Evolutionary conservation across 139 green algal species (phyloP), one percentile per base, ranked within the genome.

Genomic region (Chlorella sp.): DNA sequence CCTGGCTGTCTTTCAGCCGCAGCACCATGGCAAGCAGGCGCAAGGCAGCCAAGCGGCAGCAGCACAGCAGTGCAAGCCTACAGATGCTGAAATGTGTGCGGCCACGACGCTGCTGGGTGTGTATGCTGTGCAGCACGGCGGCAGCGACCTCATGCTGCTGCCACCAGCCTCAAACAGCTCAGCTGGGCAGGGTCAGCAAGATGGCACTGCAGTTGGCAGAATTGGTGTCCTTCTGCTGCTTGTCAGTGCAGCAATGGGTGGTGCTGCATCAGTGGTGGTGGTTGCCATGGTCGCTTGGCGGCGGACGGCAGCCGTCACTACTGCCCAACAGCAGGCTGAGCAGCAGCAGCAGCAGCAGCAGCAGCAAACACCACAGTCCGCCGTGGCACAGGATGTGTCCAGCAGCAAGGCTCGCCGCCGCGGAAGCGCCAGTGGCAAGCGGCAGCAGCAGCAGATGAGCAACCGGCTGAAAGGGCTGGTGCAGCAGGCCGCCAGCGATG

Each of bases 11-110:
- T 60, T 60, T 21, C 51, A 60, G 78, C 57, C 36, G 28, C 78
- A 73, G 78, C 78, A 17, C 26, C 18, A 0, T n/a, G 62, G 4
- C 51, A 60, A 60, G 34, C 16, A 39, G 16, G n/a, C 0, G 78
- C 36, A n/a, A 0, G 60, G 23, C 23, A 36, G 67, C 30, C 67
- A 28, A 32, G 67, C 18, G 18, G 32, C 9, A 21, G 28, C 16
- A 28, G 34, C 75, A 32, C 28, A 17, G 51, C 75, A 81, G 75
- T 81, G 75, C 75, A 81, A 70, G 56, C 75, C 75, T 26, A 56
- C 75, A 70, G 56, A 65, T 11, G n/a, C 15, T 11, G 73, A 69
- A 17, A 81, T 34, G 56, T 69, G 16, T 71, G 75, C 34, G 18
- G 75, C 75, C 9, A 34, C 56, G 2, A 60, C 51, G 13, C 38